Percentiles rank a stretch among this genome's conserved stretches.
phyloP scores from a whole-genome alignment of 2,329 filamentous ascomycete genomes.

The Colletotrichum higginsianum region DNA sequence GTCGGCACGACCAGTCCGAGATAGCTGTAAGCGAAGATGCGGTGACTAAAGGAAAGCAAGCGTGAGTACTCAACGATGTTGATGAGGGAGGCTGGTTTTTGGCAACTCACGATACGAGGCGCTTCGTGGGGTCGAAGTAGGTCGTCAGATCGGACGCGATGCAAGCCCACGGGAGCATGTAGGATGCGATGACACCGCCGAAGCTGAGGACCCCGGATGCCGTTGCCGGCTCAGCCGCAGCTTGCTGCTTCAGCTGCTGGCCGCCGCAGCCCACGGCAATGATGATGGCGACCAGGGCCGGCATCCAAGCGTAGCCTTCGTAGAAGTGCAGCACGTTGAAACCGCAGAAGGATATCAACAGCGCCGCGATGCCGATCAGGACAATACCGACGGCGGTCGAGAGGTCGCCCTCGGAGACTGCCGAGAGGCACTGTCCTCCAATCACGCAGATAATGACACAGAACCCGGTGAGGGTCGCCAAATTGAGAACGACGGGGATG shows the following conservation, averaged over 20 bases:
- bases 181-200: conserved; percentile 73
- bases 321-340: conserved; percentile 61
- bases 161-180: conserved; percentile 74
- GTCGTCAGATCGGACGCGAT: conserved; percentile 73
- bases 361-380: conserved; percentile 60
- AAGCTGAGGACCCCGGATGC: conserved; percentile 67
- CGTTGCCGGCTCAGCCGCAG: conserved; percentile 52
- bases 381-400: conserved; percentile 63
- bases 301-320: conserved; percentile 64
- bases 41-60: conserved; percentile 47
- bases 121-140: conserved; percentile 71
- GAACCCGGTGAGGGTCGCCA: conserved; percentile 64
- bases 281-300: conserved; percentile 56
- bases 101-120: conserved; percentile 57
- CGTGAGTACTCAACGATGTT: conserved; percentile 1
- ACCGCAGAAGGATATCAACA: conserved; percentile 64
- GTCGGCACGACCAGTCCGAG: conserved; percentile 62
- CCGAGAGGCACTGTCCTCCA: conserved; percentile 59
- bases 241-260: conserved; percentile 56
- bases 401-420: conserved; percentile 54
- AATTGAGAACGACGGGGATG: conserved; percentile 56
- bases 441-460: conserved; percentile 63
- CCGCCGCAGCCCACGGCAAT: conserved; percentile 59
- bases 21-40: conserved; percentile 71
- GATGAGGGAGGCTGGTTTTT: too few relatives aligned